Evolutionary conservation across 495 filamentous ascomycete species (phyloP).

Genomic region (Podospora pseudoanserina): DNA sequence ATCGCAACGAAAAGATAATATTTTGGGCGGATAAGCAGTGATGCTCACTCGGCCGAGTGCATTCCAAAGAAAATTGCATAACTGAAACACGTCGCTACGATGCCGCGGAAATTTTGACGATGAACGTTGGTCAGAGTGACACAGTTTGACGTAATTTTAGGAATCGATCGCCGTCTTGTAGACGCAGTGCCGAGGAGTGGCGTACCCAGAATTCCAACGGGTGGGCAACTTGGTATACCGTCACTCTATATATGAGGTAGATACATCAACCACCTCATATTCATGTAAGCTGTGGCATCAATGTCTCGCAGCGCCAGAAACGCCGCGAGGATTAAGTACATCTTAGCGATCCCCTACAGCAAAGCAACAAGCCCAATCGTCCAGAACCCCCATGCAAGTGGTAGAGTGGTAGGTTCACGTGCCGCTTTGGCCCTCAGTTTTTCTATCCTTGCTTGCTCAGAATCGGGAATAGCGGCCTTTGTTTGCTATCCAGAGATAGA

Average conservation of each 20-base stretch:
- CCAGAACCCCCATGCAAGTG: conserved; percentile 19
- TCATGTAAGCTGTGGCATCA: conserved; percentile 12
- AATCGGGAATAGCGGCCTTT: background rate
- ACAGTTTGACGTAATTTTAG: background rate
- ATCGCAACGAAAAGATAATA: too few relatives aligned
- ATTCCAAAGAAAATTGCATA: background rate
- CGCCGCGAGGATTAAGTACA: conserved; percentile 12
- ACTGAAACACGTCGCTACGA: background rate
- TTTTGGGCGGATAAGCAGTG: background rate
- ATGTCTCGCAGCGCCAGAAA: conserved; percentile 16
- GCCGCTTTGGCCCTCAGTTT: background rate
- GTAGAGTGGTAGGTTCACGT: conserved; percentile 2
- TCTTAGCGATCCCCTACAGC: conserved; percentile 15
- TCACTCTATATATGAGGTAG: conserved; percentile 9
- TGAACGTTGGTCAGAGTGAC: background rate
- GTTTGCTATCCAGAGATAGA: conserved; percentile 13
- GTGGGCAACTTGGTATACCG: background rate
- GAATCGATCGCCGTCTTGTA: background rate
- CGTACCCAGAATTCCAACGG: background rate
- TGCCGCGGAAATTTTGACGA: background rate
- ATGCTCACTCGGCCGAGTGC: background rate
- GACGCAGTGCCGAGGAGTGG: background rate
- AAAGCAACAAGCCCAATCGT: conserved; percentile 14
- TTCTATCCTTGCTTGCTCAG: background rate
- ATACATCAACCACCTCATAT: conserved; percentile 11